phyloP scores from a whole-genome alignment of 257 asterid genomes.

The Lantana camara region DNA sequence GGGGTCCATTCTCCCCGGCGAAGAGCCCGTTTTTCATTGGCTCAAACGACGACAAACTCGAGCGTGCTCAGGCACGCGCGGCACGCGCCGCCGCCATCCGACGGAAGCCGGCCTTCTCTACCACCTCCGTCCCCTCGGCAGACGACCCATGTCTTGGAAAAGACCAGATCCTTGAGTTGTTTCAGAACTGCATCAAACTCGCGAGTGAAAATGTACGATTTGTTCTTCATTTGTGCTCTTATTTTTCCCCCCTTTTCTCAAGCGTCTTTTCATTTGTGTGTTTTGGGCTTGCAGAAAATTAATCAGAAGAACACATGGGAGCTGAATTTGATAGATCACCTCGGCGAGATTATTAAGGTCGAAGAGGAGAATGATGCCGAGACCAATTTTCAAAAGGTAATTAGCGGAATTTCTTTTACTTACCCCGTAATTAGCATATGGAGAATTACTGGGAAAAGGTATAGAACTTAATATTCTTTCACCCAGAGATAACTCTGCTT shows the following conservation, averaged over 20 bases:
- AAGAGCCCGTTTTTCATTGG: conserved; percentile 79
- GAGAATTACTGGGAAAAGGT: not conserved
- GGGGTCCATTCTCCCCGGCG: conserved; percentile 69
- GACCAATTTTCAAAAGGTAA: conserved; percentile 94
- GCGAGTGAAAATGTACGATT: conserved; percentile 84
- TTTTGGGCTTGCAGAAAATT: conserved; percentile 65
- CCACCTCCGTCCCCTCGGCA: conserved; percentile 34
- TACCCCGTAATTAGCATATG: not conserved
- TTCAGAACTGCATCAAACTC: conserved; percentile 91
- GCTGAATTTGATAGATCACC: conserved; percentile 88
- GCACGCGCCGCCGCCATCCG: conserved; percentile 93
- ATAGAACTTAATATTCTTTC: conserved; percentile 9
- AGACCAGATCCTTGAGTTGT: conserved; percentile 81
- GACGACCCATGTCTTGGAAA: conserved; percentile 60
- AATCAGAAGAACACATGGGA: conserved; percentile 97
- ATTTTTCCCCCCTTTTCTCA: not conserved
- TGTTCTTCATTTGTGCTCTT: conserved; percentile 2
- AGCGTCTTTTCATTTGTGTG: not conserved
- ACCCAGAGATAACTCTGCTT: not conserved
- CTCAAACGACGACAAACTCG: conserved; percentile 86
- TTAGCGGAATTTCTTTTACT: not conserved
- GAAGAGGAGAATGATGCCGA: conserved; percentile 81
- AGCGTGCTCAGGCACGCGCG: conserved; percentile 96
- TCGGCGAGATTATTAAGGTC: conserved; percentile 73
- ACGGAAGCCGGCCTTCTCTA: conserved; percentile 51